Evolutionary conservation across 202 grass and related monocot genomes (phyloP), one percentile per base, ranked within the genome.

Genomic region (Saccharum hybrid): DNA sequence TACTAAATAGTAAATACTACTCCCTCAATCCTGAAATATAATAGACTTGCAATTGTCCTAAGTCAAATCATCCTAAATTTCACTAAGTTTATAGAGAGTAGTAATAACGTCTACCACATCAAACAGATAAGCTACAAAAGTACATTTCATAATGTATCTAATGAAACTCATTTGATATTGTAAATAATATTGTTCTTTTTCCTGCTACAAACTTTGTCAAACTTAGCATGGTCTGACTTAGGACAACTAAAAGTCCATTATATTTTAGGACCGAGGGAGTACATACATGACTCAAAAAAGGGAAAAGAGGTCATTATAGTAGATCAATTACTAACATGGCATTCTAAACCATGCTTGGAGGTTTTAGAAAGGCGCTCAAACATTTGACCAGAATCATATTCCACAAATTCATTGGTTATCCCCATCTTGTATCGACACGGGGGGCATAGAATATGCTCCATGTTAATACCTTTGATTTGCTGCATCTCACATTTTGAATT

Each of bases 391-490:
- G 38, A 80, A 46, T 91, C 89, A 74, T 87, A 87, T 77, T 80
- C 65, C 65, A 16, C 45, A 23, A 28, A 57, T 80, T 89, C 84
- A 72, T 83, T 74, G 11, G 79, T 54, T 80, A 88, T 76, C 49
- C 84, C 92, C 86, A 94, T 82, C 31, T 83, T 61, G 46, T 82
- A 89, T 16, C 66, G 74, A 57, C 92, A 94, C 0, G 86, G 92
- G 34, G 88, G 80, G 38, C 71, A 91, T 62, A 94, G 81, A 62
- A 91, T 78, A 41, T 94, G 92, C 23, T 89, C 78, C 81, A 30
- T 31, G 18, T 89, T 88, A 59, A 94, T 89, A 49, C 87, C 78
- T 68, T 82, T 85, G 23, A 88, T 89, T 43, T 87, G 75, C 87
- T 94, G 84, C 78, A 84, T 48, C 38, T 68, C 40, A 68, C 0